These are phyloP conservation scores for Orobanche coerulescens DNA, from an alignment of 257 asterid genomes.

Conservation along the genomic window DNA sequence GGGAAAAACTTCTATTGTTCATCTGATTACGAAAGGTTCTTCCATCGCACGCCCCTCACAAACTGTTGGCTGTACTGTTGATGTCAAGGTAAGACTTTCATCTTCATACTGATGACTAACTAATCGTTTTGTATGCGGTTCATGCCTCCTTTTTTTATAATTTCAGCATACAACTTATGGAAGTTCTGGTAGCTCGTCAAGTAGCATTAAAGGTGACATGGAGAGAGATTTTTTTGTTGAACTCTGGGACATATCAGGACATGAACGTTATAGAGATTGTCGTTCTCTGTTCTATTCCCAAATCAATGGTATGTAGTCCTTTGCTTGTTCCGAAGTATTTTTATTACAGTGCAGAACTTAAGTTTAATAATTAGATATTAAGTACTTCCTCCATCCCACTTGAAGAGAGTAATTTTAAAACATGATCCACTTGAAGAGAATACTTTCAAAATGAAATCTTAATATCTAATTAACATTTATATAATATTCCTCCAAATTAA, in stretches of 20 bases:
- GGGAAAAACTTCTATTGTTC: conserved; percentile 88
- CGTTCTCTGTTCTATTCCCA: conserved; percentile 87
- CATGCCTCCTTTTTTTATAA: conserved; percentile 10
- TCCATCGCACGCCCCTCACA: conserved; percentile 66
- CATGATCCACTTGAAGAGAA: too few relatives aligned
- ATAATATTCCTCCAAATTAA: too few relatives aligned
- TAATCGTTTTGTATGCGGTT: conserved; percentile 9
- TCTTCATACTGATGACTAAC: conserved; percentile 12
- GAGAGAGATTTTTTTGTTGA: conserved; percentile 81
- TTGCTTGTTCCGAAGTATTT: too few relatives aligned
- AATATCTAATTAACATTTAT: too few relatives aligned
- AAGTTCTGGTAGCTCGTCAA: conserved; percentile 65
- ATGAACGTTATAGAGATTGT: conserved; percentile 83
- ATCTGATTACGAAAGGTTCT: conserved; percentile 78
- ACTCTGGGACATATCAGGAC: conserved; percentile 96
- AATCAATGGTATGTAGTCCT: conserved; percentile 60
- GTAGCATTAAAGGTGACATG: conserved; percentile 45
- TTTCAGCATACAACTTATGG: conserved; percentile 81
- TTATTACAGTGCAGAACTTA: too few relatives aligned
- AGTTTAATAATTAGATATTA: too few relatives aligned
- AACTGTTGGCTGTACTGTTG: conserved; percentile 78
- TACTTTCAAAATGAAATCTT: too few relatives aligned
- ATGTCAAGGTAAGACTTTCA: conserved; percentile 52
- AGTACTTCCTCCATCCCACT: too few relatives aligned
- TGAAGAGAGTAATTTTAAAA: too few relatives aligned